These are phyloP conservation scores for Saccharomycopsis fermentans DNA, from an alignment of 805 yeast genomes.

Conservation along the genomic window DNA sequence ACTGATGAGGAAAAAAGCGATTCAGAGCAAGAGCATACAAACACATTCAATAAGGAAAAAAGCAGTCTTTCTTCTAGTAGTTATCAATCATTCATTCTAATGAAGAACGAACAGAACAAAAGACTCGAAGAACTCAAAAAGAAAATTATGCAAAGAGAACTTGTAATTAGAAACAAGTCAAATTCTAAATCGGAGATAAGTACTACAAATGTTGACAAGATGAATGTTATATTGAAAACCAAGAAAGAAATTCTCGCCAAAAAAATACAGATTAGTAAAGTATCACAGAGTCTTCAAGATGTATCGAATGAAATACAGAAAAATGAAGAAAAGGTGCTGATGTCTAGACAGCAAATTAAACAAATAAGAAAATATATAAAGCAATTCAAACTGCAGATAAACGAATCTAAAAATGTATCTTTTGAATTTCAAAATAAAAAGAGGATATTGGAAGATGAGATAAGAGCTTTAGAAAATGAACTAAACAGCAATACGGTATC, in stretches of 20 bases:
- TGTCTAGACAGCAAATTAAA: background rate
- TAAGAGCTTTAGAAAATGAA: slow-evolving; percentile 15
- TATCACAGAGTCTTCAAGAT: slow-evolving; percentile 6
- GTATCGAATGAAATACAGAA: slow-evolving; percentile 6
- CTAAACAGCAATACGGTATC: background rate
- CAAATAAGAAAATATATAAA: background rate
- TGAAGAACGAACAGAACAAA: slow-evolving; percentile 5
- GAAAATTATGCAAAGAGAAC: slow-evolving; percentile 3
- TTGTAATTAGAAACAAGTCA: background rate
- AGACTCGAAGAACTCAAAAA: slow-evolving; percentile 1
- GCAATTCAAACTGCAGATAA: slow-evolving; percentile 2
- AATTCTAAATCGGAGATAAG: background rate
- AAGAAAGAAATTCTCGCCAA: slow-evolving; percentile 11
- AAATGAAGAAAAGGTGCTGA: slow-evolving; percentile 7
- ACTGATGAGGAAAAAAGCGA: background rate
- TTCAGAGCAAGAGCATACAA: background rate
- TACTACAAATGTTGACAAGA: slow-evolving; percentile 17
- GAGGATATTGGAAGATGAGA: slow-evolving; percentile 12
- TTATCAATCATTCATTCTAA: background rate
- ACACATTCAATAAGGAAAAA: background rate
- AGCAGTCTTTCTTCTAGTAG: background rate
- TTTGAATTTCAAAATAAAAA: slow-evolving; percentile 16
- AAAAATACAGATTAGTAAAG: slow-evolving; percentile 19
- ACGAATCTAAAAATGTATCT: slow-evolving; percentile 12
- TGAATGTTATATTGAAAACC: slow-evolving; percentile 5